phyloP scores from a whole-genome alignment of 1,284 basidiomycete genomes.

The Ceratobasidium sp. region DNA sequence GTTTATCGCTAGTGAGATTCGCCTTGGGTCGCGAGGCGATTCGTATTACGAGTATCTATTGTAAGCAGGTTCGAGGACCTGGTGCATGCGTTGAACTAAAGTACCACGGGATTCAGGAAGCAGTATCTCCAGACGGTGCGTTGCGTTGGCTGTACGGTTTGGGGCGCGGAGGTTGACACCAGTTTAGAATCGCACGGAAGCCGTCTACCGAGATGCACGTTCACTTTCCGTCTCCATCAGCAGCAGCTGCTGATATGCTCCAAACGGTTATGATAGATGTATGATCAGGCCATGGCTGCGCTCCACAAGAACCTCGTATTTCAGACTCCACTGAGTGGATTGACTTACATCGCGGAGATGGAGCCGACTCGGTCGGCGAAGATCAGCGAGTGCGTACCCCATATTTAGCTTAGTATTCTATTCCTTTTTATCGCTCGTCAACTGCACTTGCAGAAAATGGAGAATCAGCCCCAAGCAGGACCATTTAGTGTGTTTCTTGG shows the following conservation, averaged over 20 bases:
- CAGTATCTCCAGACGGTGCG: conserved; percentile 80
- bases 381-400: conserved; percentile 10
- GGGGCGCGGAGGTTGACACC: neutral
- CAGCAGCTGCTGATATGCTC: neutral
- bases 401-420: neutral
- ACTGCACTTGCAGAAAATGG: conserved; percentile 65
- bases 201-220: conserved; percentile 77
- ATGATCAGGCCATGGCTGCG: conserved; percentile 82
- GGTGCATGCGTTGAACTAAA: neutral
- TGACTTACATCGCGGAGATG: conserved; percentile 88
- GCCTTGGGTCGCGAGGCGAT: conserved; percentile 92
- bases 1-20: conserved; percentile 80
- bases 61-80: too few species aligned
- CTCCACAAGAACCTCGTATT: conserved; percentile 82
- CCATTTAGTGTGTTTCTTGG: conserved; percentile 95
- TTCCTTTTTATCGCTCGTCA: neutral
- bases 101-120: conserved; percentile 62
- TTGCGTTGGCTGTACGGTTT: conserved; percentile 5
- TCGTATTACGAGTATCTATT: conserved; percentile 95
- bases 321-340: conserved; percentile 64
- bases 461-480: conserved; percentile 87
- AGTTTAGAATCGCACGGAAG: conserved; percentile 75
- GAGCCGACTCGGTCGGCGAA: conserved; percentile 18
- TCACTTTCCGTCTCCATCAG: neutral
- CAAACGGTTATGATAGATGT: conserved; percentile 71